Evolutionary conservation across 108 stramenopile genomes (phyloP).

Genomic region (Skeletonema menzelii): DNA sequence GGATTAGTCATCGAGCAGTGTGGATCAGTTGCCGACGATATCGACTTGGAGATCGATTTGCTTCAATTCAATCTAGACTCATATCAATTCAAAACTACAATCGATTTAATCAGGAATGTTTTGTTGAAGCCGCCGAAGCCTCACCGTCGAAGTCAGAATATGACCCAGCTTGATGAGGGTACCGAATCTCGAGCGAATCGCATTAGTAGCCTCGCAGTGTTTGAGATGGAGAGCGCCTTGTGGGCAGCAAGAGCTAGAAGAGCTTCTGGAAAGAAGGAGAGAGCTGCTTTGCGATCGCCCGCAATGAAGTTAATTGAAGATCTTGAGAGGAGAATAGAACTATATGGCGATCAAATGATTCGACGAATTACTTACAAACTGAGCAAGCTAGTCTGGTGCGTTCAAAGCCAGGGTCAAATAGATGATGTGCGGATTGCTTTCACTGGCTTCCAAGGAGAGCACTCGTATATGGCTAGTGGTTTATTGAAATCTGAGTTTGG

Average conservation of each 20-base stretch:
- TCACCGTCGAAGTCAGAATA: constrained; percentile 19
- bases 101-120: constrained; percentile 51
- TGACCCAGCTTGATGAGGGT: neutral
- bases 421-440: constrained; percentile 49
- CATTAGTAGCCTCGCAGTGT: constrained; percentile 35
- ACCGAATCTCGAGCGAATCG: constrained; percentile 8
- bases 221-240: constrained; percentile 40
- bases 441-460: constrained; percentile 45
- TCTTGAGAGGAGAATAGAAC: constrained; percentile 33
- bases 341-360: constrained; percentile 21
- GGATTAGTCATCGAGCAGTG: constrained; percentile 29
- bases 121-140: constrained; percentile 48
- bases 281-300: constrained; percentile 23
- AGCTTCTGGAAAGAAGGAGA: constrained; percentile 31
- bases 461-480: constrained; percentile 39
- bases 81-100: constrained; percentile 53
- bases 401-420: constrained; percentile 33
- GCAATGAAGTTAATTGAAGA: constrained; percentile 37
- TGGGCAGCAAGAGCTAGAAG: constrained; percentile 8
- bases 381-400: constrained; percentile 45
- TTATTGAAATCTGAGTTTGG: constrained; percentile 29
- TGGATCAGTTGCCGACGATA: constrained; percentile 33
- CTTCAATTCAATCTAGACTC: constrained; percentile 43
- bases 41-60: constrained; percentile 47
- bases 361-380: constrained; percentile 39